Evolutionary conservation across 129 eudicot genomes (phyloP), one percentile per base, ranked within the genome.

Genomic region (Escallonia rubra): DNA sequence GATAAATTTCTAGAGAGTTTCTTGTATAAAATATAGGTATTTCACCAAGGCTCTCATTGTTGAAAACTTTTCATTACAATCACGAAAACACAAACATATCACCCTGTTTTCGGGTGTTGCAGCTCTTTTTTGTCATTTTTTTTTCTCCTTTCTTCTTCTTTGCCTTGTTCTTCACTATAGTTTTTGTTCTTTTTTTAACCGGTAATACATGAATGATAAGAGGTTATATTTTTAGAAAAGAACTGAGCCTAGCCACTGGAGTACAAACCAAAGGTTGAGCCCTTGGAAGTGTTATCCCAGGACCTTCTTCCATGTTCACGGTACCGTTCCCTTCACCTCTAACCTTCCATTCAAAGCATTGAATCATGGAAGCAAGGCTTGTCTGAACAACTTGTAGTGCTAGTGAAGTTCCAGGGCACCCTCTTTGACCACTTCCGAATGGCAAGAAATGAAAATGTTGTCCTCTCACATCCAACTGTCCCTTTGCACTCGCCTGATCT

Each of bases 301-400:
- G 8, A 7, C 88, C 88, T 55, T 85, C 96, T 49, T 85, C 82
- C 96, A 85, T 88, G 58, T 85, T 80, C 45, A 88, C 86, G 54
- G 64, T 61, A 46, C 78, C 87, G 12, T 68, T 79, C 61, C 60
- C 64, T n/a, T 76, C 77, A 23, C 34, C 34, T 23, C 34, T 23
- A 14, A 83, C 83, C 69, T 70, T 83, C 90, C 87, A 89, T 5
- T 89, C 87, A 46, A 89, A 89, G 55, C 96, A 86, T 61, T 89
- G 96, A 56, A 89, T 72, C 90, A 89, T 44, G 0, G 79, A 73
- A 11, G 84, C 96, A 61, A 89, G 80, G 8, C 83, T 76, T 59
- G 86, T 56, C 9, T 85, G 89, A n/a, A 89, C 74, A 57, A 80
- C 75, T 56, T 64, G 76, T 80, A 86, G 53, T 2, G 86, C 93